phyloP scores from a whole-genome alignment of 2,329 filamentous ascomycete genomes.

The Lomentospora prolificans region DNA sequence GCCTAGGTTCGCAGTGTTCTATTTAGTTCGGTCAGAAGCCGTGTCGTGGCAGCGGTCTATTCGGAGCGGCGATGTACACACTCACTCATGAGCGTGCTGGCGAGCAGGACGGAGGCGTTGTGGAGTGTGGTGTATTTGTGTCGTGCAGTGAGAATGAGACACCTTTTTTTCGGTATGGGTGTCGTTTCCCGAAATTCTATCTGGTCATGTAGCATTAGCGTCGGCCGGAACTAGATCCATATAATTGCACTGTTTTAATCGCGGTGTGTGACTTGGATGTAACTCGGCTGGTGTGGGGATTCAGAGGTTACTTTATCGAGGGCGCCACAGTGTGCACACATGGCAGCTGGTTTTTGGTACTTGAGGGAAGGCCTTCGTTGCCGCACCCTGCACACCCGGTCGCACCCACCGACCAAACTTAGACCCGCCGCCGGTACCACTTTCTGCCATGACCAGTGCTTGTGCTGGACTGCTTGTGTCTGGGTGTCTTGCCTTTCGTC shows the following conservation, averaged over 20 bases:
- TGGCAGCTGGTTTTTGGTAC: not conserved
- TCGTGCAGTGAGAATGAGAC: not conserved
- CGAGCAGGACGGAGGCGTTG: not conserved
- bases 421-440: not conserved
- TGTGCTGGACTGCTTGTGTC: not conserved
- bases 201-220: not conserved
- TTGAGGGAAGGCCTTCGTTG: not conserved
- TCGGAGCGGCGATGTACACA: not conserved
- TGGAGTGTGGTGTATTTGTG: not conserved
- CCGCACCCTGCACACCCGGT: not conserved
- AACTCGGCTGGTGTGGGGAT: not conserved
- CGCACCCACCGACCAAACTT: conserved; percentile 2
- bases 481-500: not conserved
- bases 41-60: not conserved
- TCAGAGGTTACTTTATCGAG: not conserved
- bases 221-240: not conserved
- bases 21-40: not conserved
- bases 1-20: not conserved
- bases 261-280: not conserved
- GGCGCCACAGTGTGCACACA: not conserved
- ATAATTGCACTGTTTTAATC: not conserved
- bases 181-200: not conserved
- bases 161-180: not conserved
- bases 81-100: not conserved
- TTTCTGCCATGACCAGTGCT: not conserved